Evolutionary conservation across 306 rosid species (phyloP), one percentile per base, ranked within the genome.

Genomic region (Acacia crassicarpa): DNA sequence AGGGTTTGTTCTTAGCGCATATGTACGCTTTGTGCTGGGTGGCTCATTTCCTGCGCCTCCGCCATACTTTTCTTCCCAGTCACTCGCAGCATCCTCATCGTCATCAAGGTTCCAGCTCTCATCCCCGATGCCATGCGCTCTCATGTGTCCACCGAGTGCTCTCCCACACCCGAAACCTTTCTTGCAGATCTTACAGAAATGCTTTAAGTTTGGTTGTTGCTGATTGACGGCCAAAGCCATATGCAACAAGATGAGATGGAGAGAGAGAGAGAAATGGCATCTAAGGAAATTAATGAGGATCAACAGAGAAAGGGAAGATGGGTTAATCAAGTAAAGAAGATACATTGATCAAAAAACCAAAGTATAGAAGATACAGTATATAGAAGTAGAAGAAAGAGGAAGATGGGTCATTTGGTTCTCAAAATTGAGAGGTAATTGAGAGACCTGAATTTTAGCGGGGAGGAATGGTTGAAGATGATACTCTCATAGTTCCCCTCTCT

Each of bases 101-200:
- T 92, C 94, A 5, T 95, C 98, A 38, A 91, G 65, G 20, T 85
- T 90, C 5, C 86, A 82, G 2, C 78, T 67, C 41, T 91, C 96
- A 23, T 87, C 93, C 0, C 94, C 97, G 32, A 93, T 93, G 44
- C 99, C 99, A 48, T 95, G 99, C 0, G 99, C 96, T 83, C 98
- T 93, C 99, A 95, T 95, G 87, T 95, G 99, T 8, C 99, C 99
- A 40, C 99, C 99, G 1, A 95, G 70, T 12, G 99, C 99, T 87
- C 99, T 87, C 12, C 99, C 99, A 65, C 98, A 91, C 1, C 89
- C 96, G 68, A 95, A 95, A 2, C 99, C 97, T 84, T 91, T 95
- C 80, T 92, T 95, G 89, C 99, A 95, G 56, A 95, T 93, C 84
- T 92, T 91, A 83, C 98, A 95, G 9, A 95, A 91, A 82, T 95